Base-by-base conservation (phyloP, 768 basidiomycete species). In the Russula earlei region DNA sequence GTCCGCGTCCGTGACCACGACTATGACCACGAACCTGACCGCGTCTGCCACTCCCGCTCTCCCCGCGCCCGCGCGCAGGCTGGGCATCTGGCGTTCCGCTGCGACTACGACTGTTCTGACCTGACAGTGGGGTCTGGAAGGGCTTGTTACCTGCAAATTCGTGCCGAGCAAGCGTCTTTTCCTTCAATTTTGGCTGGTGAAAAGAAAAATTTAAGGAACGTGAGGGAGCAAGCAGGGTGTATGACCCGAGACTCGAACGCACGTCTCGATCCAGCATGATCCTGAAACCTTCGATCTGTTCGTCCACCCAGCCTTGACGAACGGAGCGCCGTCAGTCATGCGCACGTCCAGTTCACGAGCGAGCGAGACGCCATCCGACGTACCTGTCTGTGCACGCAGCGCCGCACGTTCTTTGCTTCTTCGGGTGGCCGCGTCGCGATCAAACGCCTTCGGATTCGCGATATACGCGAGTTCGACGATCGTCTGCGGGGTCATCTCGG, bases 241-340 rank as follows among this genome's bases (percentile, higher is more conserved):
- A n/a, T n/a, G n/a, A n/a, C n/a, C n/a, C n/a, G n/a, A n/a, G n/a
- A 36, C 34, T 4, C 1, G 22, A 2, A 74, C 87, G 58, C 64
- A 95, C 93, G 64, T 94, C 85, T 62, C 85, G 73, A 55, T 97
- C 94, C 55, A 96, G 68, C 85, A 95, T 91, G 53, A 88, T 83
- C 54, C 71, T 79, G 92, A 92, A 96, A 0, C 92, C 93, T 68
- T 96, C 92, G 25, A 96, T 83, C 65, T 95, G 92, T 62, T 86
- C 86, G 64, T 96, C 83, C 10, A 67, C 72, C 83, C 85, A 87
- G 11, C 85, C 85, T 25, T 49, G 27, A 42, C 50, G 38, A 38
- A 17, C 15, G 11, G 27, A 24, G 9, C 12, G n/a, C 54, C 34
- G 29, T 8, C 14, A 15, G 8, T 17, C n/a, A 11, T 47, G 44